A percentile compares a stretch with the other conserved stretches of the same genome.
Conservation (phyloP, 306 rosid species). For the Vigna hirtella region DNA sequence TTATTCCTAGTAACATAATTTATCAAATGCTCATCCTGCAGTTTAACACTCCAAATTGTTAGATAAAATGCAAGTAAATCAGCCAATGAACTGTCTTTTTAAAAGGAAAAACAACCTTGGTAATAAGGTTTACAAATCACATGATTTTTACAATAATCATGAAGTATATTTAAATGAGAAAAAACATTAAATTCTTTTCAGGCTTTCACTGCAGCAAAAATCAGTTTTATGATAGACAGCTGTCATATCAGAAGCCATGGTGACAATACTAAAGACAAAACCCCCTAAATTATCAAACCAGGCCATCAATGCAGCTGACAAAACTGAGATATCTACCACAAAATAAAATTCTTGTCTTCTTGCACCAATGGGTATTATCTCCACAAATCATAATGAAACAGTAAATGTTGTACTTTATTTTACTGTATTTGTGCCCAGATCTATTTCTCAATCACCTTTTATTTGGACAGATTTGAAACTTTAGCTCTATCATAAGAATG, state of each 20-base stretch:
- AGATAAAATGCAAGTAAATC: slow-evolving; percentile 26
- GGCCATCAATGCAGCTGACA: slow-evolving; percentile 27
- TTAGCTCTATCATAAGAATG: not conserved
- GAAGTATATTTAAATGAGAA: not conserved
- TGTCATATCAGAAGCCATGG: not conserved
- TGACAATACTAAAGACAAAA: not conserved
- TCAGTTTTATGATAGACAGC: not conserved
- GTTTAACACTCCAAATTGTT: slow-evolving; percentile 47
- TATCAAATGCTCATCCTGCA: slow-evolving; percentile 92
- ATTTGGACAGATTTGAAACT: not conserved
- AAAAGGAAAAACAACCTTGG: not conserved
- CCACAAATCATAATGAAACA: not conserved
- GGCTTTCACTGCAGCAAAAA: not conserved
- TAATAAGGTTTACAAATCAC: not conserved
- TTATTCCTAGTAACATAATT: slow-evolving; percentile 77
- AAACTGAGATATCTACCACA: not conserved
- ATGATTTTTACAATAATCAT: not conserved
- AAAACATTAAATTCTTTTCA: not conserved
- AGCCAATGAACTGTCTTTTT: not conserved
- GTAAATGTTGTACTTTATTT: not conserved
- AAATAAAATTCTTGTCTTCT: not conserved
- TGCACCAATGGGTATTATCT: slow-evolving; percentile 14
- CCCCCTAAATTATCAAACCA: slow-evolving; percentile 6
- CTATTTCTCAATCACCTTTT: not conserved
- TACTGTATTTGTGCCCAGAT: not conserved